Percentiles rank a stretch among this genome's conserved stretches.
phyloP scores from a whole-genome alignment of 371 early-diverging fungal genomes.

The Apophysomyces variabilis region DNA sequence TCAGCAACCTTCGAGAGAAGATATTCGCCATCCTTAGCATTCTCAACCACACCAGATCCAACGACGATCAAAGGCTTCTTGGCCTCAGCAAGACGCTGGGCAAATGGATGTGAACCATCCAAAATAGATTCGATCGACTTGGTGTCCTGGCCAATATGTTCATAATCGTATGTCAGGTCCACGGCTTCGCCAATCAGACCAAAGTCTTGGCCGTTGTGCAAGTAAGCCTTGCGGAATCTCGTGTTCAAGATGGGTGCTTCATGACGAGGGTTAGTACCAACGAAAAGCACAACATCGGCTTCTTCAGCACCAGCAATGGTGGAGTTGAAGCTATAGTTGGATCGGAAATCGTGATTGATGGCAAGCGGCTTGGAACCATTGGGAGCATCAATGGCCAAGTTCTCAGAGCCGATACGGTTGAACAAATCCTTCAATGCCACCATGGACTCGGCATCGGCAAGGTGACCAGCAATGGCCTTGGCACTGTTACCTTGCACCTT shows the following conservation, averaged over 20 bases:
- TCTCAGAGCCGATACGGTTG: constrained; percentile 86
- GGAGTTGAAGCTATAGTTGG: constrained; percentile 88
- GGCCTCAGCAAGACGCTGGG: constrained; percentile 76
- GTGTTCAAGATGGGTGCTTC: constrained; percentile 97
- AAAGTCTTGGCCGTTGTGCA: constrained; percentile 81
- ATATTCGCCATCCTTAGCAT: constrained; percentile 70
- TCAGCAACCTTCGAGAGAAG: constrained; percentile 73
- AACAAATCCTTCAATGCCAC: constrained; percentile 93
- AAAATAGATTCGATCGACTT: constrained; percentile 74
- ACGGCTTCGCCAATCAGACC: constrained; percentile 80
- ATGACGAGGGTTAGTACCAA: constrained; percentile 97
- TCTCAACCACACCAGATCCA: constrained; percentile 83
- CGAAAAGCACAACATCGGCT: constrained; percentile 89
- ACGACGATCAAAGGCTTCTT: constrained; percentile 93
- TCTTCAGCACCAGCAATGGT: constrained; percentile 88
- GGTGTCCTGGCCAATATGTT: constrained; percentile 78
- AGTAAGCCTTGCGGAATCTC: constrained; percentile 91
- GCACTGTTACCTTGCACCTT: constrained; percentile 64
- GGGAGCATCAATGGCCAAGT: constrained; percentile 78
- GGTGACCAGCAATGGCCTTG: constrained; percentile 91
- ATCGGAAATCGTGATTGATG: constrained; percentile 81
- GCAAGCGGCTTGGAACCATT: constrained; percentile 62
- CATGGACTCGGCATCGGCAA: constrained; percentile 87
- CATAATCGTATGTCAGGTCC: constrained; percentile 91
- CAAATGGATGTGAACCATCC: constrained; percentile 75